Evolutionary conservation across 805 yeast species (phyloP), one percentile per base, ranked within the genome.

Genomic region (Gaillardinia entomophila): DNA sequence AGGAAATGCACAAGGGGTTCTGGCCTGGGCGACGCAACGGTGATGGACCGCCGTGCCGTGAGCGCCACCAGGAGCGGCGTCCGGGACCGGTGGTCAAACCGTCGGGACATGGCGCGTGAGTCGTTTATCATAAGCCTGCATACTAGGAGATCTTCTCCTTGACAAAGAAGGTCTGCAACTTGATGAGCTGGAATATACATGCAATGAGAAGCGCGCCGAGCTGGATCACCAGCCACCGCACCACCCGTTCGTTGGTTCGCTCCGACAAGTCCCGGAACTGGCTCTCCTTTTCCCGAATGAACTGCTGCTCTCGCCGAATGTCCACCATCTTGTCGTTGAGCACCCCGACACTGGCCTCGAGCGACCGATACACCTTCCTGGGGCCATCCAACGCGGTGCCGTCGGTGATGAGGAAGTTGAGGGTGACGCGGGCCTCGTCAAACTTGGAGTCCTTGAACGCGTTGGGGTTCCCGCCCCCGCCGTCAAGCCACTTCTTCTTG

Each of bases 11-110:
- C 22, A 10, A 19, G 22, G 22, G n/a, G 35, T 24, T 16, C 30
- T 12, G 7, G 29, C 26, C 23, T 16, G 15, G 17, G 20, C 19
- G 12, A 27, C 26, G 14, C 25, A 17, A 19, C 16, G 5, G 12
- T 11, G 36, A 14, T 4, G 10, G n/a, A 15, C 26, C 33, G 10
- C 40, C 31, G 12, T 30, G 33, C 29, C 44, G 46, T 16, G 41
- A 31, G 29, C 34, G 51, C 37, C 12, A 49, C 26, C 31, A 57
- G 48, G 19, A 58, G 40, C n/a, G 33, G 36, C 3, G 68, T 60
- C 24, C 47, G 57, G 3, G 68, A 50, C 17, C 70, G 46, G 40
- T 62, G 68, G 40, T 65, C 71, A 32, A 64, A 65, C 16, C 53
- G 48, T 6, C 37, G 46, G n/a, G n/a, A n/a, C n/a, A n/a, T n/a